Base-by-base conservation (phyloP, 225 moss, liverwort and hornwort genomes). In the Physcomitrellopsis africana region DNA sequence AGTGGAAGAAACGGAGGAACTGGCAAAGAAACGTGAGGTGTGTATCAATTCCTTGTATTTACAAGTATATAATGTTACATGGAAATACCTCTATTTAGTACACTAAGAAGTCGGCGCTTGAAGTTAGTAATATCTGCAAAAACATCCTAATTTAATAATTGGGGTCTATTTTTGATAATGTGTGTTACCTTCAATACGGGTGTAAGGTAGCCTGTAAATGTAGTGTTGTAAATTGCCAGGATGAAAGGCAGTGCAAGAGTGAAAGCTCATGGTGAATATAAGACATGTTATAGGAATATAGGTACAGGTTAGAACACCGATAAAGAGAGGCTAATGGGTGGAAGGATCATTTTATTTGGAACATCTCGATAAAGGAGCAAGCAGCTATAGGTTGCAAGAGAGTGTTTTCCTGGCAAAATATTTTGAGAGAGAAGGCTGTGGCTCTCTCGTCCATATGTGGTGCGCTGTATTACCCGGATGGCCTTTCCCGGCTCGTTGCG, bases 391-490 rank as follows among this genome's bases (percentile, higher is more conserved):
- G 88, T 88, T 94, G 81, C 88, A 79, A 92, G 92, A 92, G 88
- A 93, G 88, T 93, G 82, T 86, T 78, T 90, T 80, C 85, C 72
- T 90, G 87, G 89, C 81, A 90, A 91, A 89, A 86, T 91, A 77
- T 85, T 83, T 82, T 94, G 89, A 97, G 87, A 89, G 86, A 85
- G 86, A 82, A 89, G 83, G 75, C 83, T 86, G 76, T 87, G 82
- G 87, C 84, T 80, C 81, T 82, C 87, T 87, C 86, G 85, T 92
- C 86, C 83, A 91, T 85, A 81, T 96, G 87, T 97, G 91, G 94
- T 97, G 96, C 85, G 96, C 92, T 96, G 91, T 94, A 93, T 89
- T 91, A 97, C 92, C 92, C 85, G 92, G 96, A 84, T 89, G 89
- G 94, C 92, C 89, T 82, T 92, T 84, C 81, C 92, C 88, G 94